These are phyloP conservation scores for Cyanophora paradoxa DNA, from an alignment of 78 protist species.

Conservation along the genomic window DNA sequence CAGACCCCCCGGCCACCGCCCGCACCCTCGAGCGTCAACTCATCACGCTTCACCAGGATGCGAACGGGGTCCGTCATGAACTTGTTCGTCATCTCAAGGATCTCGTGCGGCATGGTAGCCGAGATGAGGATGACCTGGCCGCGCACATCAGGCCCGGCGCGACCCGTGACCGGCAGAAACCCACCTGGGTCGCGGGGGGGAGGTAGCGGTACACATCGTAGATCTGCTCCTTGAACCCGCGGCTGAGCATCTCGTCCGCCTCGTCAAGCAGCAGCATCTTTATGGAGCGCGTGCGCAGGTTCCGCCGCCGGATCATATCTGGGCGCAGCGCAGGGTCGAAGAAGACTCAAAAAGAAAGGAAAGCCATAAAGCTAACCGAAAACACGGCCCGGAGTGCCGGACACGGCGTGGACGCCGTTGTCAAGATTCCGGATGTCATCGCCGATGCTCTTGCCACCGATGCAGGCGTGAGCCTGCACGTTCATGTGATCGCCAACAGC, in stretches of 20 bases:
- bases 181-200: conserved; percentile 35
- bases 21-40: conserved; percentile 93
- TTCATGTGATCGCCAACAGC: conserved; percentile 54
- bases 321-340: not conserved
- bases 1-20: too few species aligned
- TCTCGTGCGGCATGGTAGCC: conserved; percentile 59
- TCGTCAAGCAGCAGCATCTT: conserved; percentile 95
- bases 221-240: conserved; percentile 71
- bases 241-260: conserved; percentile 97
- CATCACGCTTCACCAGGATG: conserved; percentile 97
- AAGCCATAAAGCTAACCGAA: not conserved
- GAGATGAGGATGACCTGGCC: conserved; percentile 48
- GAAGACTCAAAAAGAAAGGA: not conserved
- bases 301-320: conserved; percentile 46
- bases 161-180: not conserved
- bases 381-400: conserved; percentile 97
- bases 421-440: conserved; percentile 57
- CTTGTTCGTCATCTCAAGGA: conserved; percentile 81
- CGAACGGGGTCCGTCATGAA: conserved; percentile 91
- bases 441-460: conserved; percentile 57
- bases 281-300: conserved; percentile 51
- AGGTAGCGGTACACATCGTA: conserved; percentile 52
- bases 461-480: conserved; percentile 44
- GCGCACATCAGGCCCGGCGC: not conserved
- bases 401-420: conserved; percentile 81